phyloP scores from a whole-genome alignment of 495 filamentous ascomycete species.

The Tuber indicum region DNA sequence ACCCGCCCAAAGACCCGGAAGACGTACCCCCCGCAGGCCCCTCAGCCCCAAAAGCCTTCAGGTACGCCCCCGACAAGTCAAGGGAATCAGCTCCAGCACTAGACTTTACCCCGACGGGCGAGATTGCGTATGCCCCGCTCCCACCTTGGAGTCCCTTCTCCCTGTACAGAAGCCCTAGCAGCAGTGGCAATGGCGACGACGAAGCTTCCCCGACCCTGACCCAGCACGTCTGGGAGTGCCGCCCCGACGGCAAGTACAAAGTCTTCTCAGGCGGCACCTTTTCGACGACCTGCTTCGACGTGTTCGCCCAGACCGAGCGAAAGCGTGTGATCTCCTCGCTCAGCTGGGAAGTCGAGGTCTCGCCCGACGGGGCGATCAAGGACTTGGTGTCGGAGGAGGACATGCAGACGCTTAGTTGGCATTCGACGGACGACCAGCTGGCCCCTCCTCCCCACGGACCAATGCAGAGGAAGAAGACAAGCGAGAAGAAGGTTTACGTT shows the following conservation, averaged over 20 bases:
- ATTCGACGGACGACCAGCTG: neutral
- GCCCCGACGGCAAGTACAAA: neutral
- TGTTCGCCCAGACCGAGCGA: conserved; percentile 27
- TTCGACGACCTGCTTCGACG: conserved; percentile 26
- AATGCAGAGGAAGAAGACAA: conserved; percentile 7
- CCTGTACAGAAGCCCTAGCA: neutral
- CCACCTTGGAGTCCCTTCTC: conserved; percentile 6
- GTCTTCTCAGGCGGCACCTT: conserved; percentile 11
- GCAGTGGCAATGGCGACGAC: neutral
- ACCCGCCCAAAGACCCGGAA: conserved; percentile 6
- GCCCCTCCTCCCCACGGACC: neutral
- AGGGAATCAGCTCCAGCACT: neutral
- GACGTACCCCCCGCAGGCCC: neutral
- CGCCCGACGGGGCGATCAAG: conserved; percentile 13
- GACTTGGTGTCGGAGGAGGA: conserved; percentile 18
- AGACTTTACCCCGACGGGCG: neutral
- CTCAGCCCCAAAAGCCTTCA: neutral
- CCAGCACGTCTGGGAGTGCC: neutral
- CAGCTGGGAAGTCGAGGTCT: conserved; percentile 26
- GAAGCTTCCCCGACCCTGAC: neutral
- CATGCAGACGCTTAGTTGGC: conserved; percentile 16
- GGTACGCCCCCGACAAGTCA: neutral
- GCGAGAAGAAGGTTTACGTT: conserved; percentile 31
- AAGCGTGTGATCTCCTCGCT: conserved; percentile 21
- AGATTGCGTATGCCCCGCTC: neutral